Evolutionary conservation across 1,284 basidiomycete genomes (phyloP), one percentile per base, ranked within the genome.

Genomic region (Puccinia horiana): DNA sequence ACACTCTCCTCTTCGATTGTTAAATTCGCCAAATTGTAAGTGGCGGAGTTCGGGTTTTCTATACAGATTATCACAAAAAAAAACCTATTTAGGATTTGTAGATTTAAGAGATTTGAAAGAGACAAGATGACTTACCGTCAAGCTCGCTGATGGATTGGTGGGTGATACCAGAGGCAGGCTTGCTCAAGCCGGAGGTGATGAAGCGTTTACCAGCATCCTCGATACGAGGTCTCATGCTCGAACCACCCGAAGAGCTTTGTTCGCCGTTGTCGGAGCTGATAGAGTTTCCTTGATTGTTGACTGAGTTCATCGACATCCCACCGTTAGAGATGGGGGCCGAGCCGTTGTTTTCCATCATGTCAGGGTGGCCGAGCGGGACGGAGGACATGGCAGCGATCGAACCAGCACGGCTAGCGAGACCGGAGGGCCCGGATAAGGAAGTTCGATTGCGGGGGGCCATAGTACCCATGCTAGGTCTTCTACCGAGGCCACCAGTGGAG

Each of bases 121-220:
- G 37, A 74, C 5, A 52, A 26, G 18, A 11, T 5, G 20, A 73
- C 80, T 65, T 20, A 67, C 80, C 80, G 32, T 81, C 80, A 20
- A 81, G 42, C 37, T 70, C 80, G 61, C 44, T 47, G 54, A 81
- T 81, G 6, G 69, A 32, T 49, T 40, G 52, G 1, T 77, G 76
- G 42, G 58, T 47, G 49, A 77, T 77, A 14, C 26, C 61, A 0
- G 80, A 65, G 35, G 44, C 40, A 23, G 80, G 80, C 56, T 81
- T 81, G 35, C 80, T 70, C 52, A 81, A 52, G 65, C 80, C 80
- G 56, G 80, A 72, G 11, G 80, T 72, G 49, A 81, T 81, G 49
- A 81, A 81, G 5, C 80, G 70, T 54, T 81, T 81, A 40, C 80
- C 80, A 29, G 80, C 80, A 12, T 81, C 80, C 20, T 75, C 80